Evolutionary conservation across 345 rosid species (phyloP).

Genomic region (Heritiera fomes): DNA sequence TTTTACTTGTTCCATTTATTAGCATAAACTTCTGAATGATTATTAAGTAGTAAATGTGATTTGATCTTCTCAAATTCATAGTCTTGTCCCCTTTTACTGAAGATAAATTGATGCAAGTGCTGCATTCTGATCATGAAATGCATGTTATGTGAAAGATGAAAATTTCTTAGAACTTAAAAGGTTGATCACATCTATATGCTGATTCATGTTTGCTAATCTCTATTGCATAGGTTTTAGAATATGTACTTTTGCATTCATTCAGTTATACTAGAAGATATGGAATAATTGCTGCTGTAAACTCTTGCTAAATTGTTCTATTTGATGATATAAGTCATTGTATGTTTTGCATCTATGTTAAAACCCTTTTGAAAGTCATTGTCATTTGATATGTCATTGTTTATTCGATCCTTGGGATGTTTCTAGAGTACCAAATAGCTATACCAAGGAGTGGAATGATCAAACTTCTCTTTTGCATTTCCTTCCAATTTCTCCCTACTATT

Average conservation of each 20-base stretch:
- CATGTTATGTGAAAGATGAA: neutral
- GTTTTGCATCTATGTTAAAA: neutral
- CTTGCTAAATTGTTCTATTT: neutral
- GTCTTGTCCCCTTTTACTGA: neutral
- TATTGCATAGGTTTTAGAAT: neutral
- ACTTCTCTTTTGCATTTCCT: neutral
- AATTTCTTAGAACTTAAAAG: neutral
- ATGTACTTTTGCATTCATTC: neutral
- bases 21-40: conserved; percentile 17
- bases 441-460: neutral
- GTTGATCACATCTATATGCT: neutral
- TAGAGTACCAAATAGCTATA: neutral
- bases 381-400: neutral
- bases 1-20: neutral
- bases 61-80: neutral
- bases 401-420: neutral
- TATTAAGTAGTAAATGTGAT: neutral
- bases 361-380: neutral
- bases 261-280: neutral
- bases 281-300: neutral
- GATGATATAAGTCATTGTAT: neutral
- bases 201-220: neutral
- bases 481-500: neutral
- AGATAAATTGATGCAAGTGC: neutral
- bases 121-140: neutral